Evolutionary conservation across 2,329 filamentous ascomycete genomes (phyloP), one percentile per base, ranked within the genome.

Genomic region (Sporothrix globosa): DNA sequence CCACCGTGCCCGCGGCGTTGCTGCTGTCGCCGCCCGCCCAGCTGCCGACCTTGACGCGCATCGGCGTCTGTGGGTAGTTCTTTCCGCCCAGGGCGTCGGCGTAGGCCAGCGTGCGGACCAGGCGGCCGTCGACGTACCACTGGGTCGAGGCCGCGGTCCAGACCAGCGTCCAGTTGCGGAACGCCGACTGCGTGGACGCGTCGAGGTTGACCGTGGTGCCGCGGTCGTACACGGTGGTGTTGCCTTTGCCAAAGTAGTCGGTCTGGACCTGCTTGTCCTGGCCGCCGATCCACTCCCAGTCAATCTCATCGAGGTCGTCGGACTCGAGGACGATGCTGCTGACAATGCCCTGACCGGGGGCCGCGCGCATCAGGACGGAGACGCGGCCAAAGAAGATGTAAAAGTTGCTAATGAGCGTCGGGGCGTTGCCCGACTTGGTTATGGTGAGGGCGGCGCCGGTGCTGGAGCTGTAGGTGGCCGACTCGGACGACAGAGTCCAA

Each of bases 61-160:
- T 84, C 1, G 87, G 87, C 2, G 87, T 88, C 74, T 89, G 87
- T 0, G 87, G 87, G 77, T 82, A 89, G 77, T 83, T 85, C n/a
- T n/a, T 39, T 63, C 68, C 70, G 70, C 82, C 79, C 61, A 80
- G 74, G 27, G 82, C 79, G 73, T 85, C 84, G 60, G 76, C 81
- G 75, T 82, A 85, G 53, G 79, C 79, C 24, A 86, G 77, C 0
- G 82, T 85, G 69, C 86, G 83, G 54, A 87, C 80, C 7, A 83
- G 80, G 13, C 79, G 81, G 74, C 84, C 84, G 74, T 91, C 88
- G 69, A 90, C 86, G 74, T 81, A 80, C 83, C 83, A 89, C 71
- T 82, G 80, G 44, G 87, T 77, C 46, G 79, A 75, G 30, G 84
- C 82, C 3, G 80, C 75, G n/a, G 83, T 87, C 86, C 86, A 88